phyloP scores from a whole-genome alignment of 805 yeast genomes.

The Groenewaldozyma salmanticensis region DNA sequence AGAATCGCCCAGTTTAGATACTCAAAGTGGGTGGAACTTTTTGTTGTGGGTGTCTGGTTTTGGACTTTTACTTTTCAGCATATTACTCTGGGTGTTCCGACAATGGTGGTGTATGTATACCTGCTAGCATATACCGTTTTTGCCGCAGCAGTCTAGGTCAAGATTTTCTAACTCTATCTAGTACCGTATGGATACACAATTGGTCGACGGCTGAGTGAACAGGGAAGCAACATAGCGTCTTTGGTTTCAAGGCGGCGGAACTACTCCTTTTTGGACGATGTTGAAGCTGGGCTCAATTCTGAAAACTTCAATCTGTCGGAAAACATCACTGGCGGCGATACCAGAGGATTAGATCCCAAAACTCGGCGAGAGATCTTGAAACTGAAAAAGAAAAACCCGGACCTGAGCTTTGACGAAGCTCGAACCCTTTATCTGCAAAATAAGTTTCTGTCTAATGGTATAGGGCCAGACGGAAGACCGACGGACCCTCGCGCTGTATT shows the following conservation, averaged over 20 bases:
- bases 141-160: background rate
- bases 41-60: background rate
- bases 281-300: constrained; percentile 51
- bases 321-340: constrained; percentile 39
- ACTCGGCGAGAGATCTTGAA: constrained; percentile 42
- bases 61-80: background rate
- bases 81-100: constrained; percentile 10
- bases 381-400: constrained; percentile 41
- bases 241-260: constrained; percentile 1
- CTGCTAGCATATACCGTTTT: background rate
- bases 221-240: background rate
- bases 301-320: constrained; percentile 45
- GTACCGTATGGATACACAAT: background rate
- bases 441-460: constrained; percentile 40
- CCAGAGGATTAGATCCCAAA: constrained; percentile 51
- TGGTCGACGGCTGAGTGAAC: background rate
- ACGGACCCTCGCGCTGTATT: constrained; percentile 52
- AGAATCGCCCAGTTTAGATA: background rate
- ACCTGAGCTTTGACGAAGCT: constrained; percentile 59
- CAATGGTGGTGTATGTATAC: constrained; percentile 11
- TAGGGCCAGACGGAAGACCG: constrained; percentile 60
- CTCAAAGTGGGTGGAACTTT: background rate
- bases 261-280: constrained; percentile 36
- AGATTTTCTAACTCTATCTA: background rate
- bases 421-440: constrained; percentile 41